These are phyloP conservation scores for Peltaster fructicola DNA, from an alignment of 2,329 filamentous ascomycete species.

Conservation along the genomic window DNA sequence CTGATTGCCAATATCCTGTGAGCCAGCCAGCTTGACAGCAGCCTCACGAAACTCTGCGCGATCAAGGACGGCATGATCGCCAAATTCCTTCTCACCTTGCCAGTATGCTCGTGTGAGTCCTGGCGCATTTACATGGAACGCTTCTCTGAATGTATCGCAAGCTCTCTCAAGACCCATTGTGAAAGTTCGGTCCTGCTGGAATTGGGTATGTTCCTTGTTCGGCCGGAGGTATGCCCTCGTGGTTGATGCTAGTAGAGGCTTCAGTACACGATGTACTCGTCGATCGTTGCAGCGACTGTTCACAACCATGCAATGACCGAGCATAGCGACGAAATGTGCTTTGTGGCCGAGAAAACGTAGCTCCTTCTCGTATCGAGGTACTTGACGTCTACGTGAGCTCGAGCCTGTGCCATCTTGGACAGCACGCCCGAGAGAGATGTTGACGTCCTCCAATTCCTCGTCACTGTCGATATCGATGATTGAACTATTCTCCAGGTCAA, in stretches of 20 bases:
- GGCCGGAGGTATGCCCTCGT: slow-evolving; percentile 52
- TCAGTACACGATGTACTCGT: slow-evolving; percentile 30
- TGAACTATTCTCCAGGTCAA: slow-evolving; percentile 26
- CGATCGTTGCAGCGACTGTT: slow-evolving; percentile 70
- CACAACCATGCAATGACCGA: slow-evolving; percentile 56
- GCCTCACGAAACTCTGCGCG: slow-evolving; percentile 53
- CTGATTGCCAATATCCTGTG: slow-evolving; percentile 76
- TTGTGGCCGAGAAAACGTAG: slow-evolving; percentile 66
- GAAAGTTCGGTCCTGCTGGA: slow-evolving; percentile 57
- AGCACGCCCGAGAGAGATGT: slow-evolving; percentile 23
- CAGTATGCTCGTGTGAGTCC: slow-evolving; percentile 57
- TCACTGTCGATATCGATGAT: slow-evolving; percentile 9
- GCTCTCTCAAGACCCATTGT: slow-evolving; percentile 60
- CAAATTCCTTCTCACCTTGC: slow-evolving; percentile 37
- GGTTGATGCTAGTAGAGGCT: slow-evolving; percentile 46
- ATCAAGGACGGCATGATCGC: slow-evolving; percentile 5
- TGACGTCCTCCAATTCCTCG: slow-evolving; percentile 21
- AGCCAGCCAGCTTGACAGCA: slow-evolving; percentile 55
- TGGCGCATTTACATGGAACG: slow-evolving; percentile 52
- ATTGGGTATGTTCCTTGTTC: slow-evolving; percentile 48
- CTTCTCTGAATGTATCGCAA: slow-evolving; percentile 47
- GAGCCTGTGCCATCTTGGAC: too few relatives aligned
- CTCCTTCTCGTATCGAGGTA: slow-evolving; percentile 41
- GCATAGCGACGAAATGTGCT: slow-evolving; percentile 63
- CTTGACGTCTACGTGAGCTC: too few relatives aligned